These are phyloP conservation scores for Rugonectria rugulosa DNA, from an alignment of 2,329 filamentous ascomycete genomes.

Conservation along the genomic window DNA sequence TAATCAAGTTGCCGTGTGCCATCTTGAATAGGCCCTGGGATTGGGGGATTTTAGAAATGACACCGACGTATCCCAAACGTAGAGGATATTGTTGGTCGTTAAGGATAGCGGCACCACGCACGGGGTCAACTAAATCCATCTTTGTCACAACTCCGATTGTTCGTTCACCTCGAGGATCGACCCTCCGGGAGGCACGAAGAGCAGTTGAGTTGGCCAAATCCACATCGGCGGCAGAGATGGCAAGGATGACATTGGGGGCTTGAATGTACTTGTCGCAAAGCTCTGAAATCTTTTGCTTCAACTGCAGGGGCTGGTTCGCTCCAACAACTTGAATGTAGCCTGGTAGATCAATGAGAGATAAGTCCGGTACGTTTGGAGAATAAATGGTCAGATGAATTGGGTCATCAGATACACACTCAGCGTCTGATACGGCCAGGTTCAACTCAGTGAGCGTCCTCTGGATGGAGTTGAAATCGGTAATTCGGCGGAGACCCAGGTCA, in stretches of 20 bases:
- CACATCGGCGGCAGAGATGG: conserved; percentile 96
- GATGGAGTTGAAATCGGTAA: conserved; percentile 90
- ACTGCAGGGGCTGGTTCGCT: conserved; percentile 85
- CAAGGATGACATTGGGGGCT: conserved; percentile 92
- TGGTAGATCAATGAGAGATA: conserved; percentile 94
- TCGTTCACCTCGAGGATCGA: conserved; percentile 92
- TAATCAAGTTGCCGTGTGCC: conserved; percentile 79
- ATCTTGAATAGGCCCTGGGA: conserved; percentile 81
- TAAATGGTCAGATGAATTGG: conserved; percentile 96
- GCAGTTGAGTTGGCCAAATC: conserved; percentile 97
- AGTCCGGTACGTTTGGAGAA: conserved; percentile 92
- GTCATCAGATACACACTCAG: conserved; percentile 93
- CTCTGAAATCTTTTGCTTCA: conserved; percentile 95
- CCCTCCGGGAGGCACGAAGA: conserved; percentile 84
- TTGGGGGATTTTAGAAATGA: conserved; percentile 82
- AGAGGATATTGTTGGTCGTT: conserved; percentile 92
- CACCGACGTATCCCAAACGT: conserved; percentile 94
- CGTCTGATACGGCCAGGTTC: conserved; percentile 89
- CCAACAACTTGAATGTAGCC: conserved; percentile 97
- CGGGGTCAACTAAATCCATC: conserved; percentile 94
- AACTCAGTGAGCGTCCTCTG: conserved; percentile 94
- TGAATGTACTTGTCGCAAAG: conserved; percentile 99
- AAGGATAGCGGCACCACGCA: conserved; percentile 79
- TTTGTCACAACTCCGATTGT: conserved; percentile 99
- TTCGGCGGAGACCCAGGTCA: conserved; percentile 85